phyloP scores from a whole-genome alignment of 331 rosid species.

The Rosa hybrid region DNA sequence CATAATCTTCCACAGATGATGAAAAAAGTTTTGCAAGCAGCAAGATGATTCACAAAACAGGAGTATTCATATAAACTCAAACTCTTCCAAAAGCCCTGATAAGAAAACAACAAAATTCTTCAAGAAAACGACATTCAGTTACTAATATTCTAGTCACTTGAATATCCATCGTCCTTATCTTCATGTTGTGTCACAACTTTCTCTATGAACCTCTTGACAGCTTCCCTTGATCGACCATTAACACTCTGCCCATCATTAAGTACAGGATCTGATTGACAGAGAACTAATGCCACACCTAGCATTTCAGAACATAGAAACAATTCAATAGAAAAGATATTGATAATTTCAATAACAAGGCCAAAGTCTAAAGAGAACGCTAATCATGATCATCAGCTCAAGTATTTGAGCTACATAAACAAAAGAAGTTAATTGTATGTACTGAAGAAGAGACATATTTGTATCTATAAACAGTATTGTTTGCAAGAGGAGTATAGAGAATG shows the following conservation, averaged over 20 bases:
- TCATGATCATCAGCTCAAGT: not conserved
- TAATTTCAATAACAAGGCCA: too few species aligned
- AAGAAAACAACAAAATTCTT: not conserved
- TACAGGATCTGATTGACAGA: constrained; percentile 90
- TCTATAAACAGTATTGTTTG: not conserved
- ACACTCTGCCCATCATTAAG: constrained; percentile 75
- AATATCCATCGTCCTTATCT: constrained; percentile 63
- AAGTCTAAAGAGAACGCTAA: not conserved
- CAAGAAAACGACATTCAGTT: not conserved
- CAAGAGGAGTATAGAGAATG: not conserved
- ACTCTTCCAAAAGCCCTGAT: not conserved
- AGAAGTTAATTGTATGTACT: not conserved
- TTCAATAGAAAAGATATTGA: not conserved
- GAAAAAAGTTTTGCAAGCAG: not conserved
- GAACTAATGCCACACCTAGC: constrained; percentile 83
- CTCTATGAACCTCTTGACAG: constrained; percentile 76
- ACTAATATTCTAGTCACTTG: constrained; percentile 60
- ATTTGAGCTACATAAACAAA: too few species aligned
- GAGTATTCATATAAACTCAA: not conserved
- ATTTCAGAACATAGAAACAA: constrained; percentile 14
- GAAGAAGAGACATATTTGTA: not conserved
- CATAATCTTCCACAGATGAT: not conserved
- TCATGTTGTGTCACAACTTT: constrained; percentile 79
- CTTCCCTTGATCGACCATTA: constrained; percentile 60
- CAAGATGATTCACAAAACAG: not conserved